Evolutionary conservation across 179 eudicot genomes (phyloP).

Genomic region (Corrigiola litoralis): DNA sequence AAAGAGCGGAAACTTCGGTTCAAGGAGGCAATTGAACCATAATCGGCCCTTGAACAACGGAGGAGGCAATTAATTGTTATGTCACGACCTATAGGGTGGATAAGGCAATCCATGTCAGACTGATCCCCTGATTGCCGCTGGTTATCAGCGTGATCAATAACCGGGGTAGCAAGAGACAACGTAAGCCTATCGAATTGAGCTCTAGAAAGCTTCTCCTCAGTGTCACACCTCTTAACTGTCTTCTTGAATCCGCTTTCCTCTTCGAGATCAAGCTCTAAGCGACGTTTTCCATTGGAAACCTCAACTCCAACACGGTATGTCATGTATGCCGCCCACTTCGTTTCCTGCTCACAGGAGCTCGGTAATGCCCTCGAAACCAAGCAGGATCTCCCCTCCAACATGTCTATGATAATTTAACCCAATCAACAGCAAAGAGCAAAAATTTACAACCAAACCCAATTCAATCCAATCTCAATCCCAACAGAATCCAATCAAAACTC

Average conservation of each 20-base stretch:
- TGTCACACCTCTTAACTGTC: conserved; percentile 26
- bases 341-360: conserved; percentile 51
- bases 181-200: conserved; percentile 24
- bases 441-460: conserved; percentile 1
- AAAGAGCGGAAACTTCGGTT: conserved; percentile 58
- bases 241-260: conserved; percentile 43
- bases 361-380: conserved; percentile 51
- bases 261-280: conserved; percentile 36
- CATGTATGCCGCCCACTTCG: conserved; percentile 51
- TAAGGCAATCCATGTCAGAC: conserved; percentile 49
- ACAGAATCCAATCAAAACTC: conserved; percentile 15
- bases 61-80: conserved; percentile 55
- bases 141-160: conserved; percentile 23
- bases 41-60: conserved; percentile 65
- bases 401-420: conserved; percentile 31
- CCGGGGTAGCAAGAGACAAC: conserved; percentile 16
- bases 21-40: conserved; percentile 70
- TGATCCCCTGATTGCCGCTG: conserved; percentile 33
- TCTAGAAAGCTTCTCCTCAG: conserved; percentile 24
- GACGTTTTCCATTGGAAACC: conserved; percentile 44
- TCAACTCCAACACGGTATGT: conserved; percentile 37
- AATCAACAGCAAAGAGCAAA: conserved; percentile 4
- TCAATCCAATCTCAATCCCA: conserved; percentile 1
- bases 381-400: conserved; percentile 68
- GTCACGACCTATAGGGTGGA: conserved; percentile 57